A percentile compares a stretch with the other conserved stretches of the same genome.
Conservation (phyloP, 2,329 filamentous ascomycete genomes). For the Coniochaeta ligniaria region DNA sequence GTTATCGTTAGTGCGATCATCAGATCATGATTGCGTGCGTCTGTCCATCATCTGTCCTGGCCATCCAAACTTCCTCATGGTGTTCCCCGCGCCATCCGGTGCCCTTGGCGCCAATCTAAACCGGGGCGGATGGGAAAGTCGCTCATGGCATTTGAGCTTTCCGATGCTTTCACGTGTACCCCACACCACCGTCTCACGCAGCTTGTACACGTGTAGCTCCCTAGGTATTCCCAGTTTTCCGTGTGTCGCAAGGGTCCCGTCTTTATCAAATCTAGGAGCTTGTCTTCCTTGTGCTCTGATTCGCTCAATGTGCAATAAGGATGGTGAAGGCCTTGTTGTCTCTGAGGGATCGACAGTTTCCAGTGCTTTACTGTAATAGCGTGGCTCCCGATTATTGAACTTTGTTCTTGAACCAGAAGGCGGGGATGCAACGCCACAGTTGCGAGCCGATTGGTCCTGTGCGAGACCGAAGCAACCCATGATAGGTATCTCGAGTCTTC, state of each 20-base stretch:
- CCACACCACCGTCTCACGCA: no score
- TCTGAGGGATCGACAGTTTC: neutral
- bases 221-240: neutral
- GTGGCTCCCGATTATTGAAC: neutral
- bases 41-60: neutral
- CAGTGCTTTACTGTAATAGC: neutral
- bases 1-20: neutral
- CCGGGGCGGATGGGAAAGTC: slow-evolving; percentile 1
- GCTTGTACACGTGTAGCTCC: no score
- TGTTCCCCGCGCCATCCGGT: neutral
- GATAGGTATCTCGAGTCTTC: neutral
- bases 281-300: neutral
- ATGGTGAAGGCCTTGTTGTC: neutral
- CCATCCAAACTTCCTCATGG: neutral
- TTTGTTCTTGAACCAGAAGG: neutral
- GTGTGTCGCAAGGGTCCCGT: neutral
- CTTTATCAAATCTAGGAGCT: neutral
- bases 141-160: neutral
- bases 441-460: neutral
- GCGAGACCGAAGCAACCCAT: neutral
- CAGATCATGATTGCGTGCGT: neutral
- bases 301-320: neutral
- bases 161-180: neutral
- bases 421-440: no score
- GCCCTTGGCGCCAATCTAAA: neutral